Base-by-base conservation (phyloP, 2,329 filamentous ascomycete genomes). In the Clonostachys byssicola region DNA sequence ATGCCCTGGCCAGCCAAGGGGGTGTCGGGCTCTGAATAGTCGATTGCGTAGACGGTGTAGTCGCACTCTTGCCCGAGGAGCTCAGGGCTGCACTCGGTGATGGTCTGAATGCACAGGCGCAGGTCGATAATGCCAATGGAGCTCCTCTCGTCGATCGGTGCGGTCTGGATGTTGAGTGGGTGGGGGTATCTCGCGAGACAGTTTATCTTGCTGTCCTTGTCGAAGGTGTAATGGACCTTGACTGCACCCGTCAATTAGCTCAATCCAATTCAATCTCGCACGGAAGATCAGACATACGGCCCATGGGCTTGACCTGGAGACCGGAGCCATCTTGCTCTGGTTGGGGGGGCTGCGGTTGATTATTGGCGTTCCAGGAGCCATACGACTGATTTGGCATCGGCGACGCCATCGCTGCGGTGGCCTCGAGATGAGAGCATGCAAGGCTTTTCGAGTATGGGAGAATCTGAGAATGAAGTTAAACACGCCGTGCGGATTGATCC, bases 191-290 rank as follows among this genome's bases (percentile, higher is more conserved):
- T 82, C 50, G 92, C 92, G 44, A 99, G 78, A 67, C 91, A 96
- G 62, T 92, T 92, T 53, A 90, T 86, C 68, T 91, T 91, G 70
- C 83, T 86, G 55, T 92, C 86, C 61, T 86, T 85, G 65, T 97
- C 92, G 70, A 97, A 96, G 34, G 91, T 96, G 70, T 97, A 99
- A 51, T 95, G 85, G 44, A 97, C 88, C 77, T 97, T 97, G 67
- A 97, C 92, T 95, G 66, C 40, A 55, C 36, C 40, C 18, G 34
- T 2, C 14, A 4, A 34, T 47, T 33, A 47, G 40, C 40, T 43
- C 33, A 17, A n/a, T 14, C 10, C 20, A n/a, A 12, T 12, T 13
- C 14, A 17, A 18, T n/a, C 9, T 16, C 16, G 42, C 18, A 54
- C 42, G 46, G 44, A 44, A 46, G 46, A 54, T 42, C 48, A 44